Conservation (phyloP, 331 rosid species). For the Acacia pycnantha region DNA sequence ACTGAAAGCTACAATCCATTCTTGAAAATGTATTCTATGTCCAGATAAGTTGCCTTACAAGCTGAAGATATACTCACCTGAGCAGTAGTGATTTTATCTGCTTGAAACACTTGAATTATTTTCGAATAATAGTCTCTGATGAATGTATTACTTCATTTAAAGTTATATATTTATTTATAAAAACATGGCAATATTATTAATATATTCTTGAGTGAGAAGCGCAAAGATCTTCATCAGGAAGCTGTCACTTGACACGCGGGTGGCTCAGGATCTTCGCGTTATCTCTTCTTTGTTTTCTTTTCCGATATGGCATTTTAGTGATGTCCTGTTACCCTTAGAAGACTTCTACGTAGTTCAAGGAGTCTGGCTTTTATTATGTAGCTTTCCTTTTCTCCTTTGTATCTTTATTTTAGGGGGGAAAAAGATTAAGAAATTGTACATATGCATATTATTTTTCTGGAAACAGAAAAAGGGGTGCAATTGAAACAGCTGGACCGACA, state of each 20-base stretch:
- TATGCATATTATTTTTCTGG: not conserved
- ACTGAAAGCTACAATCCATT: not conserved
- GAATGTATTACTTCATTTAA: not conserved
- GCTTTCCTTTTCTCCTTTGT: not conserved
- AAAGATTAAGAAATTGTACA: not conserved
- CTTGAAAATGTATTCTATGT: not conserved
- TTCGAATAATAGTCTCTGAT: not conserved
- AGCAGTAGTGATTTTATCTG: not conserved
- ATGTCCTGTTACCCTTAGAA: too few species aligned
- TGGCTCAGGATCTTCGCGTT: not conserved
- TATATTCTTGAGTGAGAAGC: too few species aligned
- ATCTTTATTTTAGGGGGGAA: not conserved
- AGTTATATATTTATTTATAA: not conserved
- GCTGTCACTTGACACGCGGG: not conserved
- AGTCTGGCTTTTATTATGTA: not conserved
- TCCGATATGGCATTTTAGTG: too few species aligned
- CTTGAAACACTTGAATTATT: not conserved
- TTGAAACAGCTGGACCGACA: not conserved
- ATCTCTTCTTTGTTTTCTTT: not conserved
- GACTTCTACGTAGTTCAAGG: not conserved
- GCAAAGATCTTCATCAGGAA: not conserved
- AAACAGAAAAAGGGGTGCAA: not conserved
- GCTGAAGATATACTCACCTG: not conserved
- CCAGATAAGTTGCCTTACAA: not conserved
- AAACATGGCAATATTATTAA: not conserved